Percentiles rank a stretch among this genome's conserved stretches.
phyloP scores from a whole-genome alignment of 306 rosid species.

The Prunus mongolica region DNA sequence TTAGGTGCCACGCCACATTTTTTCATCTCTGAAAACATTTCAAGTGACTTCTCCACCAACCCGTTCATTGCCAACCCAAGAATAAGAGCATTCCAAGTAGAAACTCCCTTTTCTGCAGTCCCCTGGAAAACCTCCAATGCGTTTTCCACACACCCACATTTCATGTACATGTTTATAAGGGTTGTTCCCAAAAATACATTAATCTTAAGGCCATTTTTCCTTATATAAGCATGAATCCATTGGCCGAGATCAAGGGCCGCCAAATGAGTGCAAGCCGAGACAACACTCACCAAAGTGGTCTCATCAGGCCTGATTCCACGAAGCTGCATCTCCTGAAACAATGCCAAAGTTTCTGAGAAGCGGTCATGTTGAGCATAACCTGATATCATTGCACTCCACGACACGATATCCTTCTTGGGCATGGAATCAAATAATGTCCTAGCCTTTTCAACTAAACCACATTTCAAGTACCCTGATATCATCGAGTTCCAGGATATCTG shows the following conservation, averaged over 20 bases:
- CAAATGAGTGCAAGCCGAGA: constrained; percentile 71
- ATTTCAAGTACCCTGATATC: constrained; percentile 74
- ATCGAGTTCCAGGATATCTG: constrained; percentile 83
- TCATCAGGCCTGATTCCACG: constrained; percentile 57
- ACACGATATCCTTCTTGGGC: constrained; percentile 64
- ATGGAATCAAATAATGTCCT: constrained; percentile 56
- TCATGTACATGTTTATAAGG: constrained; percentile 56
- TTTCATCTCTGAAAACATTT: constrained; percentile 56
- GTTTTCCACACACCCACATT: constrained; percentile 71
- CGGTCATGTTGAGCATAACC: constrained; percentile 60
- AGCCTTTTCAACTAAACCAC: constrained; percentile 54
- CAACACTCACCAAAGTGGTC: constrained; percentile 62
- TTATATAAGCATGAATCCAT: constrained; percentile 73
- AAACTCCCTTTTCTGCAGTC: constrained; percentile 57
- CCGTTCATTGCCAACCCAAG: constrained; percentile 82
- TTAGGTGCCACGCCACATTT: constrained; percentile 45
- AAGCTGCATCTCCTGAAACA: constrained; percentile 71
- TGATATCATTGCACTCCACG: constrained; percentile 85
- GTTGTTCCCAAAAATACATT: constrained; percentile 41
- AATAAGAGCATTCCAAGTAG: constrained; percentile 86
- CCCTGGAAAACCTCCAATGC: constrained; percentile 56
- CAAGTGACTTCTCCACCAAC: constrained; percentile 55
- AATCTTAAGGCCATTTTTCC: constrained; percentile 33
- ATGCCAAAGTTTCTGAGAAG: constrained; percentile 57
- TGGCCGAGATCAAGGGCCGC: constrained; percentile 69